Evolutionary conservation across 2,329 filamentous ascomycete species (phyloP).

Genomic region (Cladosporium cucumerinum): DNA sequence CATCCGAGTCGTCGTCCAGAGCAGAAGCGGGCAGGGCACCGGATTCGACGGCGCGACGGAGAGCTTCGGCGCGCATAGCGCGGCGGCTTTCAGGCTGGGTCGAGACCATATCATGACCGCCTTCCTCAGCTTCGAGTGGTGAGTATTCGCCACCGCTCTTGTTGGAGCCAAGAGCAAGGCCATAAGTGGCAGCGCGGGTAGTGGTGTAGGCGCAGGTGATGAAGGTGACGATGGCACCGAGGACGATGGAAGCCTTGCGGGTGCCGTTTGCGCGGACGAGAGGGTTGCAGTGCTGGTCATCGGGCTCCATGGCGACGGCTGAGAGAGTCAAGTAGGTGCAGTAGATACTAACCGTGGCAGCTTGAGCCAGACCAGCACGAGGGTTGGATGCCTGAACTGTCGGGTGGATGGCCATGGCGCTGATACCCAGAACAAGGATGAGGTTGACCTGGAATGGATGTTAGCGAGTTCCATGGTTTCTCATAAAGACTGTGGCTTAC

Average conservation of each 20-base stretch:
- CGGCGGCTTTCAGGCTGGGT: slow-evolving; percentile 76
- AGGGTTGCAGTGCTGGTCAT: slow-evolving; percentile 91
- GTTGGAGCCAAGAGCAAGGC: slow-evolving; percentile 67
- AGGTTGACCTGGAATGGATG: slow-evolving; percentile 64
- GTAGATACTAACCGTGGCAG: slow-evolving; percentile 94
- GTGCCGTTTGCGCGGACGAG: slow-evolving; percentile 81
- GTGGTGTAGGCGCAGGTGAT: slow-evolving; percentile 97
- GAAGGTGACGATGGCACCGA: slow-evolving; percentile 94
- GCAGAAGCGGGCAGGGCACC: slow-evolving; percentile 90
- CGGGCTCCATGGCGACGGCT: slow-evolving; percentile 96
- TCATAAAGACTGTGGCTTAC: slow-evolving; percentile 37
- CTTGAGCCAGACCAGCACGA: slow-evolving; percentile 92
- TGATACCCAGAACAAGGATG: slow-evolving; percentile 74
- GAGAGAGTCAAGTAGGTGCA: slow-evolving; percentile 99
- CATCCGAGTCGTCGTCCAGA: slow-evolving; percentile 67
- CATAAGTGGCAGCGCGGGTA: slow-evolving; percentile 90
- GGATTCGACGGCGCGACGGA: slow-evolving; percentile 87
- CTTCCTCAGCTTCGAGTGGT: slow-evolving; percentile 63
- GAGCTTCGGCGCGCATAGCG: slow-evolving; percentile 88
- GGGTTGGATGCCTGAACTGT: slow-evolving; percentile 87
- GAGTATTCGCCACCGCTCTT: slow-evolving; percentile 53
- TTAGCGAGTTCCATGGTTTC: neutral
- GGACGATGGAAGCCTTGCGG: slow-evolving; percentile 81
- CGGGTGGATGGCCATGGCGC: slow-evolving; percentile 83
- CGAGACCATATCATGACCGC: slow-evolving; percentile 81